Evolutionary conservation across 2,329 filamentous ascomycete genomes (phyloP), one percentile per base, ranked within the genome.

Genomic region (Plenodomus lindquistii): DNA sequence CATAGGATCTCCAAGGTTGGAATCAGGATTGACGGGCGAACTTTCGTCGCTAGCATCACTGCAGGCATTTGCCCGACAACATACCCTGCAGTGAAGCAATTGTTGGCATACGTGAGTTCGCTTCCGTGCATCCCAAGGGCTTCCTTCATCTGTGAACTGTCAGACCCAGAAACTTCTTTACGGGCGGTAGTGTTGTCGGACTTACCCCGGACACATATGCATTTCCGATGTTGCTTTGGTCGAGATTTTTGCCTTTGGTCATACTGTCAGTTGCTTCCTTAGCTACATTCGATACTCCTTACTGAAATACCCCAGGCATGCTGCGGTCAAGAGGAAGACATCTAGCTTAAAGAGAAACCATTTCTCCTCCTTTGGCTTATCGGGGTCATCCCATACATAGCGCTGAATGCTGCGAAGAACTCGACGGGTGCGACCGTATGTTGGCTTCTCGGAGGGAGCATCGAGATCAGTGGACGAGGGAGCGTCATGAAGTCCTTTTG

Each of bases 1-100:
- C 57, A 64, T 39, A 65, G 17, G 9, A 72, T 61, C 24, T 72
- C 70, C 21, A 72, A 46, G 0, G 59, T 65, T 0, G 69, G 69
- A 8, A 73, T 61, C 11, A 66, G 40, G 17, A 66, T 59, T 5
- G 58, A 63, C n/a, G 63, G 63, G 1, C 60, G 57, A 9, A 66
- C 37, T 6, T 54, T 46, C 2, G 59, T 64, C 2, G 61, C 56
- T 4, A 67, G 50, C 45, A 69, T 61, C 1, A 67, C 61, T 1
- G 61, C 59, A 1, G 66, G 65, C 37, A 70, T 50, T 40, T 70
- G 63, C 0, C 65, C 61, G 4, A 69, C 42, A 1, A 70, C 62
- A 41, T 69, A 69, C 0, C 64, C 65, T 2, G 60, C 62, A 18
- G 59, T 67, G 31, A 66, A 70, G 13, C 60, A 53, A 27, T 63